Percentiles rank a stretch among this genome's conserved stretches.
phyloP scores from a whole-genome alignment of 495 filamentous ascomycete species.

The Xylaria curta region DNA sequence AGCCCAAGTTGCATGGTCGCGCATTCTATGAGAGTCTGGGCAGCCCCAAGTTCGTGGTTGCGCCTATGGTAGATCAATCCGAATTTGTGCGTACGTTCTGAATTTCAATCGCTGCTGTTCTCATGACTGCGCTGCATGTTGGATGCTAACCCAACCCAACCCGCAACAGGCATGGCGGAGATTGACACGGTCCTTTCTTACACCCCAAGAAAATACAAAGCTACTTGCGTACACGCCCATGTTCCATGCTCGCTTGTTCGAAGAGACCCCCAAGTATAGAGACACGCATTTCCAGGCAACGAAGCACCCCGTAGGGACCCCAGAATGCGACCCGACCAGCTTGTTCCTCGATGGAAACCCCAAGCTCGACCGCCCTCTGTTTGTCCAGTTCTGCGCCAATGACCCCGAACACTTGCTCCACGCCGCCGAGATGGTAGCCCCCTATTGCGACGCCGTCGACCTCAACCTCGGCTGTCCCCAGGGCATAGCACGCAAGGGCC shows the following conservation, averaged over 20 bases:
- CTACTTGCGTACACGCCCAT: conserved; percentile 91
- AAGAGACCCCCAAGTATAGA: conserved; percentile 75
- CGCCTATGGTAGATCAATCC: conserved; percentile 98
- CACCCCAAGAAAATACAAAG: conserved; percentile 60
- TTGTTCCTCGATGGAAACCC: conserved; percentile 86
- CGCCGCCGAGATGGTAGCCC: conserved; percentile 76
- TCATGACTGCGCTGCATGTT: too few relatives aligned
- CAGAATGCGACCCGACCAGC: conserved; percentile 27
- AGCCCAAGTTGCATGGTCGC: conserved; percentile 67
- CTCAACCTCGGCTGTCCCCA: conserved; percentile 98
- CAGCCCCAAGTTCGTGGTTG: conserved; percentile 85
- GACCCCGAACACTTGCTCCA: conserved; percentile 75
- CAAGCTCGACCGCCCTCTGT: conserved; percentile 79
- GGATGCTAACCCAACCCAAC: too few relatives aligned
- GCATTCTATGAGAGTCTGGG: conserved; percentile 94
- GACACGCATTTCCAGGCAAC: conserved; percentile 76
- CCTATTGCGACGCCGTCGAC: conserved; percentile 93
- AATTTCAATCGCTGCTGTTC: neutral
- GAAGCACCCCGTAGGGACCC: conserved; percentile 30
- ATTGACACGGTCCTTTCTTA: conserved; percentile 88
- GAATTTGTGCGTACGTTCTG: conserved; percentile 76
- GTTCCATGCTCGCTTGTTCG: conserved; percentile 89
- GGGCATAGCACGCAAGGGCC: conserved; percentile 86
- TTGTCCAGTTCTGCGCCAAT: conserved; percentile 98
- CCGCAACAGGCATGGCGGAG: conserved; percentile 98